Conservation (phyloP, 176 grass and related monocot species). For the Leersia perrieri region DNA sequence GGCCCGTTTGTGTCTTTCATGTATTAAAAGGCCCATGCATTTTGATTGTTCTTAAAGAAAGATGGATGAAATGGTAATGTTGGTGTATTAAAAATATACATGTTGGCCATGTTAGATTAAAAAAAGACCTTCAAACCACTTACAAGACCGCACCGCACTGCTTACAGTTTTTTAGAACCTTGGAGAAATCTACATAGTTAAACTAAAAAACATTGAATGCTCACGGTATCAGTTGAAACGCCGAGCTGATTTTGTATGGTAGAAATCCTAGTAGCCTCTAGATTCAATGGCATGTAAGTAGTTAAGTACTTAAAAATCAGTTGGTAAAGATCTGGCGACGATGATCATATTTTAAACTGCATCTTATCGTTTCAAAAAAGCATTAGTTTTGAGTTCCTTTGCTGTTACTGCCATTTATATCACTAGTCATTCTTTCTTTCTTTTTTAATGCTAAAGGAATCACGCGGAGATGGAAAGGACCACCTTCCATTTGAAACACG, state of each 20-base stretch:
- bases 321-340: neutral
- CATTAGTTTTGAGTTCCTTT: neutral
- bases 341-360: neutral
- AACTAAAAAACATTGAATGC: neutral
- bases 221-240: neutral
- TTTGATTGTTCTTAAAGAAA: neutral
- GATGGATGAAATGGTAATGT: neutral
- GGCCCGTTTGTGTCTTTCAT: neutral
- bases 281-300: neutral
- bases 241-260: neutral
- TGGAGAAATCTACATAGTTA: neutral
- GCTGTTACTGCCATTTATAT: neutral
- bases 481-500: neutral
- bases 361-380: neutral
- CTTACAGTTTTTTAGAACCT: neutral
- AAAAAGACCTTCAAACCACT: neutral
- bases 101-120: neutral
- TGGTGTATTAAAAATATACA: too few species aligned
- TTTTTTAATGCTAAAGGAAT: neutral
- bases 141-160: neutral
- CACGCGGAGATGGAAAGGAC: neutral
- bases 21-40: neutral
- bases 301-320: neutral
- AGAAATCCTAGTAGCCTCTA: neutral
- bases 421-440: constrained; percentile 2